phyloP scores from a whole-genome alignment of 768 basidiomycete genomes.

The Collybia sordida region DNA sequence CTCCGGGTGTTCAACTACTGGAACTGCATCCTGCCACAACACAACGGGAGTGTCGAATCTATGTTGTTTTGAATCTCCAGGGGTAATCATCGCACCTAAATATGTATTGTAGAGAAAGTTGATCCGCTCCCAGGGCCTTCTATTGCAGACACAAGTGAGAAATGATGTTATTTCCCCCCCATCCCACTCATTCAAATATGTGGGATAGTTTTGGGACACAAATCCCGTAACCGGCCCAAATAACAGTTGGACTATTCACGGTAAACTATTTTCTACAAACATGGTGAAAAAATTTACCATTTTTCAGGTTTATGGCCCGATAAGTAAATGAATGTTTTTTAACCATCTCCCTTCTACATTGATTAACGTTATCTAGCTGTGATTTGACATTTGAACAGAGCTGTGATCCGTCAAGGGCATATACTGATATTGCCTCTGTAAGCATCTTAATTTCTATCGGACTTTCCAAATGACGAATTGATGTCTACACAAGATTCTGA shows the following conservation, averaged over 20 bases:
- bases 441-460: constrained; percentile 3
- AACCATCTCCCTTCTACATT: background rate
- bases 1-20: constrained; percentile 54
- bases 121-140: constrained; percentile 47
- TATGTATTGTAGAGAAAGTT: background rate
- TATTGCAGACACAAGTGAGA: constrained; percentile 50
- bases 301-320: constrained; percentile 65
- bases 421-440: constrained; percentile 30
- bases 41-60: constrained; percentile 40
- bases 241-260: constrained; percentile 75
- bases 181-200: background rate
- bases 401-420: constrained; percentile 38
- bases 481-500: constrained; percentile 46
- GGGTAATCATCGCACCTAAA: constrained; percentile 33
- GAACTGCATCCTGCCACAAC: constrained; percentile 55
- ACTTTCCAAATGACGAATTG: constrained; percentile 16
- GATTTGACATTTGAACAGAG: constrained; percentile 38
- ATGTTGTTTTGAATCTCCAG: constrained; percentile 69
- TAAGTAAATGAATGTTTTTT: constrained; percentile 34
- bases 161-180: too few relatives aligned
- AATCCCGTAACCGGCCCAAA: constrained; percentile 59
- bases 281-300: constrained; percentile 5
- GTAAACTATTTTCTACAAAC: constrained; percentile 33
- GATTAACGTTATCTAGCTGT: constrained; percentile 40
- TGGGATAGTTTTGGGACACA: constrained; percentile 69